Conservation (phyloP, 805 yeast genomes). For the Cyberlindnera misumaiensis region DNA sequence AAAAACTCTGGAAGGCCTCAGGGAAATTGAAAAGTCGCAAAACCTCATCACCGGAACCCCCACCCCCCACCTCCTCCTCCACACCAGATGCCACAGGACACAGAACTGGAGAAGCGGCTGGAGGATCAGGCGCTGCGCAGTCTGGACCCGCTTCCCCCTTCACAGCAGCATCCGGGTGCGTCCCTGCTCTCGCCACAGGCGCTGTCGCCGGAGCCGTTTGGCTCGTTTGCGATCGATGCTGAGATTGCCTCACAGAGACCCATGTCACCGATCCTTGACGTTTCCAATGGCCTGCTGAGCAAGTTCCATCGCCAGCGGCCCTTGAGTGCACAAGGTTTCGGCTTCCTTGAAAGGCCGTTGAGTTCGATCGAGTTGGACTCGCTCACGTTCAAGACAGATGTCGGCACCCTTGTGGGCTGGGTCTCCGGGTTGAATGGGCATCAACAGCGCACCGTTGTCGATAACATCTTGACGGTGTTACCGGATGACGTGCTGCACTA, state of each 20-base stretch:
- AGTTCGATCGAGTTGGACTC: slow-evolving; percentile 26
- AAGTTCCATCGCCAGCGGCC: slow-evolving; percentile 19
- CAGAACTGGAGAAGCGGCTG: slow-evolving; percentile 9
- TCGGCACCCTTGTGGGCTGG: slow-evolving; percentile 45
- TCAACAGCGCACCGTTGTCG: slow-evolving; percentile 47
- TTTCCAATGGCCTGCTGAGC: slow-evolving; percentile 9
- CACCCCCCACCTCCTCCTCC: background rate
- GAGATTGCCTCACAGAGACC: slow-evolving; percentile 10
- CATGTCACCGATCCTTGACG: slow-evolving; percentile 22
- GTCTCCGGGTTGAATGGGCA: slow-evolving; percentile 41
- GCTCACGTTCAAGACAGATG: slow-evolving; percentile 40
- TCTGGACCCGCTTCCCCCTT: slow-evolving; percentile 6
- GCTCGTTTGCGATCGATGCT: slow-evolving; percentile 16
- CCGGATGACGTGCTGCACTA: slow-evolving; percentile 46
- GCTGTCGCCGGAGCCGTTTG: slow-evolving; percentile 5
- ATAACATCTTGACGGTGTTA: slow-evolving; percentile 42
- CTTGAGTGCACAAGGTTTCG: slow-evolving; percentile 21
- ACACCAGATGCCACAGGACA: slow-evolving; percentile 1
- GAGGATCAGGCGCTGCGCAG: slow-evolving; percentile 11
- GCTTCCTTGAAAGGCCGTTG: slow-evolving; percentile 23
- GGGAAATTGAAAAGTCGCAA: background rate
- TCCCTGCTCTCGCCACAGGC: slow-evolving; percentile 28
- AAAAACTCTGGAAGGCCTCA: background rate
- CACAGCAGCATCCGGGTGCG: slow-evolving; percentile 35
- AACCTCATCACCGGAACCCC: background rate